Conservation (phyloP, 306 rosid genomes). For the Dalbergia cultrata region DNA sequence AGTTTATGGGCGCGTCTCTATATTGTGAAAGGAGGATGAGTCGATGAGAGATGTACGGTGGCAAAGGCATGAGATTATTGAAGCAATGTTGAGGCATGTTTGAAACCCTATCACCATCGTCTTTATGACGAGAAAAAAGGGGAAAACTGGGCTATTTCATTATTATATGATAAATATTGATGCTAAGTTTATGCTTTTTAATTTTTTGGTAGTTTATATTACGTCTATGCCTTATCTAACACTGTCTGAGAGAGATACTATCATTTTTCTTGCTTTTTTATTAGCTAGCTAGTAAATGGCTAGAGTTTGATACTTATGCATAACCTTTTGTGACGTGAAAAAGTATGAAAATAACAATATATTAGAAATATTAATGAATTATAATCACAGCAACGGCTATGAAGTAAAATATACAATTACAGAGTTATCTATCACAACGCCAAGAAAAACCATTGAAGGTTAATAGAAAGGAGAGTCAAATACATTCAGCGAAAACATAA, state of each 20-base stretch:
- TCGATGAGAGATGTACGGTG: background rate
- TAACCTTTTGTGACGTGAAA: background rate
- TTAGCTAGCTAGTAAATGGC: background rate
- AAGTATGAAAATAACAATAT: background rate
- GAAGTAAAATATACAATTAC: background rate
- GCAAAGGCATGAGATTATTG: background rate
- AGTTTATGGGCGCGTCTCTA: background rate
- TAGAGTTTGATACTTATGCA: background rate
- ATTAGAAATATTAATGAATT: background rate
- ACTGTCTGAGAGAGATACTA: background rate
- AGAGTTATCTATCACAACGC: background rate
- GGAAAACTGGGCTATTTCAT: background rate
- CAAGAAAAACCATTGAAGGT: background rate
- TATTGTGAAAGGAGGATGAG: background rate
- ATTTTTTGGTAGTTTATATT: too few species aligned
- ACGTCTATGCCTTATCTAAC: background rate
- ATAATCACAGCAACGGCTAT: conserved; percentile 22
- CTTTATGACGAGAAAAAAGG: too few species aligned
- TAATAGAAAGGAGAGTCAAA: conserved; percentile 10
- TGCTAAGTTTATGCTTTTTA: too few species aligned
- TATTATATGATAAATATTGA: too few species aligned
- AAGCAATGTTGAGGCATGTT: background rate
- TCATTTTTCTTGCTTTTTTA: background rate
- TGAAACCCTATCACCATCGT: background rate
- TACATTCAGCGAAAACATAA: conserved; percentile 6